Conservation (phyloP, 257 asterid genomes). For the Jacaranda copaia region DNA sequence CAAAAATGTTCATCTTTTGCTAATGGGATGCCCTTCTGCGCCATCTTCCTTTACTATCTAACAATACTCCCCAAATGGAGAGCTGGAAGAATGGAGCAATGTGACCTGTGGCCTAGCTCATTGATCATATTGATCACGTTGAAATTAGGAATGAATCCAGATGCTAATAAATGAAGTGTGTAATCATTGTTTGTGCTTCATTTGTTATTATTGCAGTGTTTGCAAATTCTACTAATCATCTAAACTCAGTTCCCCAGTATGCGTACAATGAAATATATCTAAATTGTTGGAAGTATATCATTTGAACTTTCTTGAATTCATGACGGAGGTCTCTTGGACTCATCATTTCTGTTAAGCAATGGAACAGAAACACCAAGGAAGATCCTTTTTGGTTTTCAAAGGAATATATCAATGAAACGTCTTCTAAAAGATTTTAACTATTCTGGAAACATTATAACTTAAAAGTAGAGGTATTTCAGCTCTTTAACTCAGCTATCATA, state of each 20-base stretch:
- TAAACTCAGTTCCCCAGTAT: neutral
- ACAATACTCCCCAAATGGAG: neutral
- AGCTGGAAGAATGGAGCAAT: neutral
- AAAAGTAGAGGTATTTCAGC: neutral
- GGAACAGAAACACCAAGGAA: neutral
- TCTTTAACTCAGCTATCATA: neutral
- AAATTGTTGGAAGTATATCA: neutral
- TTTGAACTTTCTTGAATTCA: neutral
- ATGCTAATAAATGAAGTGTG: neutral
- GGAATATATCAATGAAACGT: neutral
- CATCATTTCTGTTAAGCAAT: neutral
- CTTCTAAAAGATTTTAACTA: neutral
- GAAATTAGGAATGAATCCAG: neutral
- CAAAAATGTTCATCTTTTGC: neutral
- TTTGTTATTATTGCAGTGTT: neutral
- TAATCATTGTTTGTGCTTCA: neutral
- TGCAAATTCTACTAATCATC: neutral
- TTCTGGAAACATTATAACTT: neutral
- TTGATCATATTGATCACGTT: neutral
- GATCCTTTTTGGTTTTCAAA: neutral
- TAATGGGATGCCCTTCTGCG: neutral
- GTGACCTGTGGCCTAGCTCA: constrained; percentile 1
- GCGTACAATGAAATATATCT: neutral
- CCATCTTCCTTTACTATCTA: neutral
- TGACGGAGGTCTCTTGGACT: neutral